These are phyloP conservation scores for Saccharomyces kudriavzevii DNA, from an alignment of 805 yeast species.

Conservation along the genomic window DNA sequence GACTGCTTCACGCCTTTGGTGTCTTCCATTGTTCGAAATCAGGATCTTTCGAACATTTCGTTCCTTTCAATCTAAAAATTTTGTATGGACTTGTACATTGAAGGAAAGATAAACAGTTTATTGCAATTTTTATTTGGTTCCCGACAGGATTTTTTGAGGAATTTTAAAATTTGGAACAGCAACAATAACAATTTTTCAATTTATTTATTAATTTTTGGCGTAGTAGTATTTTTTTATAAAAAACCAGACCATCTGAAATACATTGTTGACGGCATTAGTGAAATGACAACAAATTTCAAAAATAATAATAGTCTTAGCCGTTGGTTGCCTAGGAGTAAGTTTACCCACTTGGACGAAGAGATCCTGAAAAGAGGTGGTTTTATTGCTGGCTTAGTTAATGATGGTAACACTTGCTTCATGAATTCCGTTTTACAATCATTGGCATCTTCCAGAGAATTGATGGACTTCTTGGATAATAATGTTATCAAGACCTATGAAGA, in stretches of 20 bases:
- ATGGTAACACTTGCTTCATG: slow-evolving; percentile 93
- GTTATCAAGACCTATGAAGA: slow-evolving; percentile 13
- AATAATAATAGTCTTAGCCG: slow-evolving; percentile 6
- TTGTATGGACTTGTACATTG: neutral
- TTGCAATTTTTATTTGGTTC: neutral
- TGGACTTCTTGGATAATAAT: slow-evolving; percentile 45
- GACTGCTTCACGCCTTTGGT: neutral
- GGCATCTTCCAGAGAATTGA: slow-evolving; percentile 61
- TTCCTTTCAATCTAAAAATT: neutral
- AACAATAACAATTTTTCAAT: neutral
- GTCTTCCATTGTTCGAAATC: neutral
- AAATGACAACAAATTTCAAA: slow-evolving; percentile 3
- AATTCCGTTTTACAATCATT: slow-evolving; percentile 79
- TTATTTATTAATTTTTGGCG: neutral
- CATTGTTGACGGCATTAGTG: neutral
- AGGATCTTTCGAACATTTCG: neutral
- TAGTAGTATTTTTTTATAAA: neutral
- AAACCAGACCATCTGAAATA: neutral
- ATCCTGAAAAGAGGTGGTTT: slow-evolving; percentile 60
- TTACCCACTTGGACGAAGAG: slow-evolving; percentile 8
- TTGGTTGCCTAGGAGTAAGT: slow-evolving; percentile 7
- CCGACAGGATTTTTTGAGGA: neutral
- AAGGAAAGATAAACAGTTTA: neutral
- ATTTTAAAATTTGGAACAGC: neutral
- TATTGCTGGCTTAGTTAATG: slow-evolving; percentile 80